These are phyloP conservation scores for Rubia peregrina DNA, from an alignment of 305 asterid genomes.

Conservation along the genomic window DNA sequence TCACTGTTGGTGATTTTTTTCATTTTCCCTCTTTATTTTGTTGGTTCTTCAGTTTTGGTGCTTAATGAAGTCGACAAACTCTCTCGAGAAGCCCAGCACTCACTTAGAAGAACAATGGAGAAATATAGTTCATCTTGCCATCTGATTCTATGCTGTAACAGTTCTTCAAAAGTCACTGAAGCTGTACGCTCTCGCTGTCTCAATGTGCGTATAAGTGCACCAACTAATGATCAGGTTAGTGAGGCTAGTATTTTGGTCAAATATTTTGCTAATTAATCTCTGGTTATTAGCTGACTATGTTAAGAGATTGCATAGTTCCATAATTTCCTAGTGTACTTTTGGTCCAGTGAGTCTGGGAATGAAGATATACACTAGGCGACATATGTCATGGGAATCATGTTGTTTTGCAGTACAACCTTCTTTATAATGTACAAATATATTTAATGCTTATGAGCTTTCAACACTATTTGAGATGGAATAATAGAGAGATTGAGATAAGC, in stretches of 20 bases:
- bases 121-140: slow-evolving; percentile 92
- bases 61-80: slow-evolving; percentile 95
- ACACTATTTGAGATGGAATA: background rate
- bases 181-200: slow-evolving; percentile 98
- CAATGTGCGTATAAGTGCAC: slow-evolving; percentile 82
- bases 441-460: background rate
- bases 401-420: background rate
- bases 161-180: slow-evolving; percentile 95
- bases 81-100: slow-evolving; percentile 98
- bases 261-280: background rate
- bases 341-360: background rate
- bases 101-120: slow-evolving; percentile 98
- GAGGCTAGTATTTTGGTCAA: slow-evolving; percentile 10
- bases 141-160: slow-evolving; percentile 86
- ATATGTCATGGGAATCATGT: background rate
- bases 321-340: background rate
- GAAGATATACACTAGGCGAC: background rate
- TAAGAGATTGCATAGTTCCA: background rate
- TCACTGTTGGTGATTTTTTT: slow-evolving; percentile 4
- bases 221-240: slow-evolving; percentile 72
- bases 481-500: background rate
- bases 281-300: background rate
- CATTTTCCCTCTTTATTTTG: background rate
- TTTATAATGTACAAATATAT: background rate
- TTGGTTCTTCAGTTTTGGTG: slow-evolving; percentile 56